Conservation (phyloP, 129 eudicot genomes). For the Smallanthus sonchifolius region DNA sequence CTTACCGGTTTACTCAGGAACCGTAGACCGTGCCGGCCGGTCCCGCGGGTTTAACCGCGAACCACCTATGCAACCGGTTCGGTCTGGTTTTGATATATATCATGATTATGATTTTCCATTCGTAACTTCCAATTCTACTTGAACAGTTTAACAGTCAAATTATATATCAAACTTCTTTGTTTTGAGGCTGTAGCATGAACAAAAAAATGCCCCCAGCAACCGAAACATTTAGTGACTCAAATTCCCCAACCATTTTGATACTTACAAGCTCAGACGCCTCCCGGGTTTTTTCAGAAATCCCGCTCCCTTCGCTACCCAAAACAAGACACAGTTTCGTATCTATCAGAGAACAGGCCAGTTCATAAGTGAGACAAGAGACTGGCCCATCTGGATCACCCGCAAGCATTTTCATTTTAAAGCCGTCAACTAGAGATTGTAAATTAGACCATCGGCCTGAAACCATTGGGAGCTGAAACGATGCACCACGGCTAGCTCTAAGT, state of each 20-base stretch:
- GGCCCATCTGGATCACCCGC: slow-evolving; percentile 62
- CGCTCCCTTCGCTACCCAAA: slow-evolving; percentile 86
- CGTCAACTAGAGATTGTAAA: slow-evolving; percentile 40
- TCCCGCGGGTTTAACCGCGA: no score
- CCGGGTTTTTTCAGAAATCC: slow-evolving; percentile 53
- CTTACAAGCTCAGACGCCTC: slow-evolving; percentile 53
- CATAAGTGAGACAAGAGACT: slow-evolving; percentile 43
- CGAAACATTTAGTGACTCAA: slow-evolving; percentile 87
- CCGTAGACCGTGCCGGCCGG: no score
- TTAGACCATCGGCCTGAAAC: slow-evolving; percentile 68
- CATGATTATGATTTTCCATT: no score
- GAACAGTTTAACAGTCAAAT: background rate
- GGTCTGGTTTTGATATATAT: no score
- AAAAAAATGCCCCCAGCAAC: slow-evolving; percentile 92
- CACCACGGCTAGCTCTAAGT: slow-evolving; percentile 88
- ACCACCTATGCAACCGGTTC: no score
- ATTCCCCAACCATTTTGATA: slow-evolving; percentile 70
- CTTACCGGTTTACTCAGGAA: no score
- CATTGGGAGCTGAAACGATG: slow-evolving; percentile 80
- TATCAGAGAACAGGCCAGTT: slow-evolving; percentile 50
- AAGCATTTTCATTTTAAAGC: slow-evolving; percentile 50
- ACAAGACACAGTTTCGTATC: slow-evolving; percentile 63
- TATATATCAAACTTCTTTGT: background rate
- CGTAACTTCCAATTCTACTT: background rate
- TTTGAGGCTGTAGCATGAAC: slow-evolving; percentile 57